A percentile compares a stretch with the other conserved stretches of the same genome.
These are phyloP conservation scores for Alternaria tenuissima DNA, from an alignment of 2,329 filamentous ascomycete species.

Conservation along the genomic window DNA sequence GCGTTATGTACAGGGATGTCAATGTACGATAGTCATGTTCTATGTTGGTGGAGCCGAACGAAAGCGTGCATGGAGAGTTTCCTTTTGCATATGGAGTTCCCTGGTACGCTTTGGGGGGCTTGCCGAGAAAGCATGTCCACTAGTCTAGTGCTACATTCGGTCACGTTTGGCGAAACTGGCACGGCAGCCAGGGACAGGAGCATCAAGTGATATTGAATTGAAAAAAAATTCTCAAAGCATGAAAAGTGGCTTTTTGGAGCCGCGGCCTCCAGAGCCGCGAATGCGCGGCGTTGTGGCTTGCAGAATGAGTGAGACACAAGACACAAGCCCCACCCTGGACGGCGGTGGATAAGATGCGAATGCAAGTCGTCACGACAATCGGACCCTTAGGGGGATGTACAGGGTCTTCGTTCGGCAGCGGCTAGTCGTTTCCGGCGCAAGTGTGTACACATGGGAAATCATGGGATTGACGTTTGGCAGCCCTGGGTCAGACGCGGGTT, in stretches of 20 bases:
- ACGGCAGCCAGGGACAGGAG: conserved; percentile 11
- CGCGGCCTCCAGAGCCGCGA: background rate
- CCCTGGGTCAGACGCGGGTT: background rate
- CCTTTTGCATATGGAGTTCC: conserved; percentile 37
- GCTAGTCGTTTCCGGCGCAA: conserved; percentile 7
- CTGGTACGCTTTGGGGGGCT: conserved; percentile 18
- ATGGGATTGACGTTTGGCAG: conserved; percentile 23
- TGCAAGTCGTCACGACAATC: conserved; percentile 23
- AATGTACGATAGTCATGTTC: conserved; percentile 18
- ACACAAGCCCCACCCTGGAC: conserved; percentile 1
- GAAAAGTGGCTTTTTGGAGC: background rate
- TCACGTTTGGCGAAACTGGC: conserved; percentile 19
- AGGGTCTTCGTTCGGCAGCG: conserved; percentile 16
- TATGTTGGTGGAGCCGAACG: conserved; percentile 15
- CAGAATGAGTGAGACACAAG: background rate
- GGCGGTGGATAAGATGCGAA: background rate
- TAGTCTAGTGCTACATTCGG: conserved; percentile 15
- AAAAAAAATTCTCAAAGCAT: background rate
- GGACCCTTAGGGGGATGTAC: conserved; percentile 19
- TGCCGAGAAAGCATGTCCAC: conserved; percentile 14
- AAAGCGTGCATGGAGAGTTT: conserved; percentile 21
- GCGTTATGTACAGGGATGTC: conserved; percentile 14
- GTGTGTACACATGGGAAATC: conserved; percentile 20
- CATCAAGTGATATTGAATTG: background rate
- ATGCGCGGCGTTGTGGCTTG: conserved; percentile 4